phyloP scores from a whole-genome alignment of 1,284 basidiomycete species.

The Ganoderma leucocontextum region DNA sequence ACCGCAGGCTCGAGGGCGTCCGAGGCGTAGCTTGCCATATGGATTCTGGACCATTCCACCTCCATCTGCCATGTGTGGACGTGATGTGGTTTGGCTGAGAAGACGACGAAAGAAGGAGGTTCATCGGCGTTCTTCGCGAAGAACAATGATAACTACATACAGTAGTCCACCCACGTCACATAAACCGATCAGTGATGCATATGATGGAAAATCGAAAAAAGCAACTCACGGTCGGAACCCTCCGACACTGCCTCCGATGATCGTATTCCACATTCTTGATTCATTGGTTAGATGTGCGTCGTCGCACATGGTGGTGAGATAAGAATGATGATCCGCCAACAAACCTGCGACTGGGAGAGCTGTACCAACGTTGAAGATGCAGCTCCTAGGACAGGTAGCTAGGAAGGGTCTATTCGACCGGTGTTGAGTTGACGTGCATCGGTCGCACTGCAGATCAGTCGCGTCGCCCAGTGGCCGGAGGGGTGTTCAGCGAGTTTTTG shows the following conservation, averaged over 20 bases:
- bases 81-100: constrained; percentile 1
- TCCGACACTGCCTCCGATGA: not conserved
- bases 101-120: not conserved
- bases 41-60: not conserved
- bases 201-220: too few relatives aligned
- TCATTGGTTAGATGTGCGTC: too few relatives aligned
- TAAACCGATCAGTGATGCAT: not conserved
- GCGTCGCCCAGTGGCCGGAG: not conserved
- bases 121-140: not conserved
- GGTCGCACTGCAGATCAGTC: too few relatives aligned
- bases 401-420: not conserved
- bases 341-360: too few relatives aligned
- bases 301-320: too few relatives aligned
- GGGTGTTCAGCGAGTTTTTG: not conserved
- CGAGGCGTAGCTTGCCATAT: not conserved
- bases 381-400: too few relatives aligned
- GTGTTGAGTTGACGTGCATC: not conserved
- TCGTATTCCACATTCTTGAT: not conserved
- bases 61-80: not conserved
- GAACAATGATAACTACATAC: not conserved
- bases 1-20: not conserved
- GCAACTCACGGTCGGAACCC: too few relatives aligned
- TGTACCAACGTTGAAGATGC: too few relatives aligned
- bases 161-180: not conserved
- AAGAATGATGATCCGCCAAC: too few relatives aligned